phyloP scores from a whole-genome alignment of 371 early-diverging fungal species.

The Blakeslea trispora region DNA sequence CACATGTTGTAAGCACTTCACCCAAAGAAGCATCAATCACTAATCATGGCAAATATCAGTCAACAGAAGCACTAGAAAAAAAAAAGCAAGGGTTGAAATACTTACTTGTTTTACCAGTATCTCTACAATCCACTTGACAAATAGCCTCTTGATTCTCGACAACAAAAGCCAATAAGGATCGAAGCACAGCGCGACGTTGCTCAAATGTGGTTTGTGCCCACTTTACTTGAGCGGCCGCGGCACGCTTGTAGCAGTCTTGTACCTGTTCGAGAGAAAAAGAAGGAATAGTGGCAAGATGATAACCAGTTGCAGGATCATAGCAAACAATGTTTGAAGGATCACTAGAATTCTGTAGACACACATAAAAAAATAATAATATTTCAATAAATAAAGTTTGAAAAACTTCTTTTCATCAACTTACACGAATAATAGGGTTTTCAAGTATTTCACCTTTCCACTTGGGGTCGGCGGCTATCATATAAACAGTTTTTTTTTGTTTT shows the following conservation, averaged over 20 bases:
- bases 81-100: constrained; percentile 1
- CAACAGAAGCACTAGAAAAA: neutral
- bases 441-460: constrained; percentile 59
- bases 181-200: constrained; percentile 74
- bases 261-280: constrained; percentile 65
- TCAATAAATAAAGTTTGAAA: neutral
- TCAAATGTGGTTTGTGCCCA: constrained; percentile 79
- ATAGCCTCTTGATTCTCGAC: constrained; percentile 79
- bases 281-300: constrained; percentile 65
- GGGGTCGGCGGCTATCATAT: constrained; percentile 39
- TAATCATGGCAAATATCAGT: constrained; percentile 10
- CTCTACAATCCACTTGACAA: constrained; percentile 75
- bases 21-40: constrained; percentile 86
- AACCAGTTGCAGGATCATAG: constrained; percentile 88
- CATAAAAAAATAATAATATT: constrained; percentile 8
- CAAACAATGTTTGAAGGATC: constrained; percentile 71
- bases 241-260: constrained; percentile 53
- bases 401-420: constrained; percentile 25
- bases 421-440: constrained; percentile 57
- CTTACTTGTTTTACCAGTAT: constrained; percentile 82
- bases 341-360: constrained; percentile 44
- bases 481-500: neutral
- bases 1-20: constrained; percentile 80
- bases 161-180: constrained; percentile 71
- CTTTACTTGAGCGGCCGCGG: constrained; percentile 66